Evolutionary conservation across 2,329 filamentous ascomycete species (phyloP), one percentile per base, ranked within the genome.

Genomic region (Zelopaecilomyces penicillatus): DNA sequence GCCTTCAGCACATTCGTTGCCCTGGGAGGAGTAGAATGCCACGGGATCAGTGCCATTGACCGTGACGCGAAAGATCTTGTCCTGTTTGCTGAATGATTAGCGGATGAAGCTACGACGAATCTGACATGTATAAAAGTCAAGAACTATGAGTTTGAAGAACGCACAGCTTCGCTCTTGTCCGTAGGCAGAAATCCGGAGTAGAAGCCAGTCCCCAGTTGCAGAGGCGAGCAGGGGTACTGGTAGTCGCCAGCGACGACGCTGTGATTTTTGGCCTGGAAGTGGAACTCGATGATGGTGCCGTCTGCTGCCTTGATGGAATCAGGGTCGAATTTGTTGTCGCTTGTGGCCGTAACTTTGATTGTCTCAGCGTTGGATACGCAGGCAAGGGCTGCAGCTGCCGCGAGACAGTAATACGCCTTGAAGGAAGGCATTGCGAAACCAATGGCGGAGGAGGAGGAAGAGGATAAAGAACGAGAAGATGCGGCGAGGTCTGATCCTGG

Each of bases 1-100:
- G 42, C 65, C 65, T 9, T 50, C 43, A 19, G 62, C 45, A 46
- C 65, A 67, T 41, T 67, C 63, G 28, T 58, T 52, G n/a, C 54
- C 61, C 36, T 65, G 63, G 5, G 62, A 63, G n/a, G 65, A 68
- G 49, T 66, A 67, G 52, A 67, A 66, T n/a, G 55, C 53, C 6
- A 61, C 56, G 30, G 64, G 60, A 1, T 64, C 56, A 5, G 57
- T 61, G 47, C 55, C 49, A 41, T 59, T 57, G 45, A 67, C 41
- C 2, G 48, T 56, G 44, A 68, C 60, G 43, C 56, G 57, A 53
- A 66, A 67, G 27, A 65, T 52, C 37, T 65, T 54, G 50, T 57
- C 52, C 63, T 66, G 27, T 19, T 19, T 19, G 19, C 19, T 19
- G 19, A 19, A 19, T 19, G 19, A 12, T 9, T 9, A 34, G 12